A percentile compares a stretch with the other conserved stretches of the same genome.
Conservation (phyloP, 2,329 filamentous ascomycete genomes). For the Eutypa lata region DNA sequence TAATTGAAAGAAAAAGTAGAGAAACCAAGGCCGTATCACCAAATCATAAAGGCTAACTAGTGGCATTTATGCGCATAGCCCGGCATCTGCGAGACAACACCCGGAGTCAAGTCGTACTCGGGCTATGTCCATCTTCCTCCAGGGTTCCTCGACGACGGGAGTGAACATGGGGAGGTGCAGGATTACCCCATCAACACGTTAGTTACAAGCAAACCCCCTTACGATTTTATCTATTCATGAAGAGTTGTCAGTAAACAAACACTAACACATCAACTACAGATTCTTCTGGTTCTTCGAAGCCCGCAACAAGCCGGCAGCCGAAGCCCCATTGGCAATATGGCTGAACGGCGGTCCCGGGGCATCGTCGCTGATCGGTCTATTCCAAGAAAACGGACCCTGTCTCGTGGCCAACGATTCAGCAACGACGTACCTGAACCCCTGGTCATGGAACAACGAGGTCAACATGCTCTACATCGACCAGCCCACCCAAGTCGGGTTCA, state of each 20-base stretch:
- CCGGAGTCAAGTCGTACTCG: conserved; percentile 3
- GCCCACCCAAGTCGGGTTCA: conserved; percentile 69
- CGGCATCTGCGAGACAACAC: conserved; percentile 10
- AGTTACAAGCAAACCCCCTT: background rate
- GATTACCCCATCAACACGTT: background rate
- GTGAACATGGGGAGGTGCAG: background rate
- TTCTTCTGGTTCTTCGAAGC: conserved; percentile 52
- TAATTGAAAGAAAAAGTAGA: background rate
- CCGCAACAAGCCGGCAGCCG: conserved; percentile 34
- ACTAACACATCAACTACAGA: too few species aligned
- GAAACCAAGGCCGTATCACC: background rate
- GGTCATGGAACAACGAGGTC: conserved; percentile 62
- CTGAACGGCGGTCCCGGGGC: conserved; percentile 66
- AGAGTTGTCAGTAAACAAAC: too few species aligned
- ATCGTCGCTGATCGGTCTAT: conserved; percentile 63
- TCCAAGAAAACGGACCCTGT: conserved; percentile 30
- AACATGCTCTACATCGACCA: conserved; percentile 48
- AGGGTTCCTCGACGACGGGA: background rate
- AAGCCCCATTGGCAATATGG: conserved; percentile 51
- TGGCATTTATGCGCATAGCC: conserved; percentile 1
- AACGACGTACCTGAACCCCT: conserved; percentile 55
- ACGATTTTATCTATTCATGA: too few species aligned
- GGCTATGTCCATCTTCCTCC: background rate
- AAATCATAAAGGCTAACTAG: background rate
- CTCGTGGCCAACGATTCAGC: conserved; percentile 37